These are phyloP conservation scores for Leavenworthia alabamica DNA, from an alignment of 345 rosid genomes.

Conservation along the genomic window DNA sequence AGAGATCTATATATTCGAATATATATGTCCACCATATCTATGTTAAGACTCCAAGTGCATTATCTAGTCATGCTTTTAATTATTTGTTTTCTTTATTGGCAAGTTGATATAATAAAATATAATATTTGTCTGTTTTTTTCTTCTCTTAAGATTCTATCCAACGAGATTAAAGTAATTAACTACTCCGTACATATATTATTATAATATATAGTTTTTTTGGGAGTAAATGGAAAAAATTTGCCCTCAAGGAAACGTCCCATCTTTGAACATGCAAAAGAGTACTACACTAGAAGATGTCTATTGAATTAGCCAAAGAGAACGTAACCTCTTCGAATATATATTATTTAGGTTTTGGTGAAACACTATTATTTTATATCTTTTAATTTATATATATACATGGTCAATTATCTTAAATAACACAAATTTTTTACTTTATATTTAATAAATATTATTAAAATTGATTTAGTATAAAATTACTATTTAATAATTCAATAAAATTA, in stretches of 20 bases:
- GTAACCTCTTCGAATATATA: no score
- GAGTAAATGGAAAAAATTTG: background rate
- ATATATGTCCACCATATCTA: background rate
- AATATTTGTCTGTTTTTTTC: background rate
- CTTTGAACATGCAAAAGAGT: constrained; percentile 19
- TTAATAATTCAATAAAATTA: no score
- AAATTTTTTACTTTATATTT: no score
- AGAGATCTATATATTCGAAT: constrained; percentile 18
- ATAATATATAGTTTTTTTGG: background rate
- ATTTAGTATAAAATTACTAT: no score
- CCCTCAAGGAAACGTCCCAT: constrained; percentile 20
- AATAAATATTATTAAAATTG: no score
- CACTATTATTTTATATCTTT: no score
- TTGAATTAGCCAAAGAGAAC: background rate
- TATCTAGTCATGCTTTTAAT: constrained; percentile 22
- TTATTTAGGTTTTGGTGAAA: no score
- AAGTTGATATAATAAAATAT: constrained; percentile 7
- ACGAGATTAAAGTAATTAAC: background rate
- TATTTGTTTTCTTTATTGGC: background rate
- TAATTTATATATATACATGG: no score
- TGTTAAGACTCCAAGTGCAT: constrained; percentile 25
- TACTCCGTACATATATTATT: constrained; percentile 8
- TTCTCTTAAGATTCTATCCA: constrained; percentile 6
- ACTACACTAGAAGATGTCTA: background rate
- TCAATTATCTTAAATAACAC: no score